phyloP scores from a whole-genome alignment of 306 rosid genomes.

The Luffa acutangula region DNA sequence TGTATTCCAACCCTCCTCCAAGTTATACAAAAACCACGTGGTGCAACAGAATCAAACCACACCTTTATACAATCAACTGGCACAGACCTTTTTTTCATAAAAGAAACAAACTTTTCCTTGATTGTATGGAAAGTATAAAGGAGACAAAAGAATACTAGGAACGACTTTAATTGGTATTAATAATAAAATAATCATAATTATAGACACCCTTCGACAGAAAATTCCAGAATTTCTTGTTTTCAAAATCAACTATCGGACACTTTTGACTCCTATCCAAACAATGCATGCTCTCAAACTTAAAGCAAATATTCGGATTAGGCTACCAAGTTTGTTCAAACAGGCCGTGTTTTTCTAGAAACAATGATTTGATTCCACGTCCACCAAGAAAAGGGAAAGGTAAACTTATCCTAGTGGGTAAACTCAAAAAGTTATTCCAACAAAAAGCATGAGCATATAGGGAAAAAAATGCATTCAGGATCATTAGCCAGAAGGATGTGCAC shows the following conservation, averaged over 20 bases:
- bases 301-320: not conserved
- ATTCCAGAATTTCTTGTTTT: not conserved
- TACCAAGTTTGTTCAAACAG: not conserved
- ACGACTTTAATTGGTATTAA: not conserved
- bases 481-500: slow-evolving; percentile 27
- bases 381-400: not conserved
- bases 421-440: not conserved
- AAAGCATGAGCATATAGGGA: not conserved
- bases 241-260: not conserved
- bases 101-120: too few species aligned
- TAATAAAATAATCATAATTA: not conserved
- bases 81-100: too few species aligned
- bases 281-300: not conserved
- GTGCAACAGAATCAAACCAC: not conserved
- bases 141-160: not conserved
- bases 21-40: not conserved
- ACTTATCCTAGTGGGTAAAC: not conserved
- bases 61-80: not conserved
- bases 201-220: not conserved
- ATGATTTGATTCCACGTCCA: not conserved
- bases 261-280: not conserved
- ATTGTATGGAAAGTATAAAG: not conserved
- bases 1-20: not conserved
- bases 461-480: not conserved
- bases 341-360: not conserved